phyloP scores from a whole-genome alignment of 495 filamentous ascomycete species.

The Xylaria grammica region DNA sequence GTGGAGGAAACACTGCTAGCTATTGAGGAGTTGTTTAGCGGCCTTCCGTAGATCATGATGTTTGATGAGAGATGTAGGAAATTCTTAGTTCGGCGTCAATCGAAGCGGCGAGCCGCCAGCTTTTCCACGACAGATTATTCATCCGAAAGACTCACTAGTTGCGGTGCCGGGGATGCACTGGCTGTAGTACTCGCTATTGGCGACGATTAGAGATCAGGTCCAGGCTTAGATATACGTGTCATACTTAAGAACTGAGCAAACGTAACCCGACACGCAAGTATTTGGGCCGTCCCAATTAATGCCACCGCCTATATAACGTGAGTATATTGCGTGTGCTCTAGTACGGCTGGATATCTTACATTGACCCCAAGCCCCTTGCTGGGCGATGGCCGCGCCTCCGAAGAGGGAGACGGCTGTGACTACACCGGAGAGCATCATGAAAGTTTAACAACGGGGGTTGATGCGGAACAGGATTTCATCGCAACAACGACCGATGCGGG shows the following conservation, averaged over 20 bases:
- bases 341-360: not conserved
- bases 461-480: not conserved
- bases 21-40: not conserved
- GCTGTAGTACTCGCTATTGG: constrained; percentile 21
- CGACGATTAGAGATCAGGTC: not conserved
- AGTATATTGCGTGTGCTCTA: not conserved
- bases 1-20: not conserved
- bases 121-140: no score
- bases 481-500: not conserved
- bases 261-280: constrained; percentile 21
- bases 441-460: not conserved
- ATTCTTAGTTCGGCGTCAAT: not conserved
- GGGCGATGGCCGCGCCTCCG: constrained; percentile 8
- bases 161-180: constrained; percentile 21
- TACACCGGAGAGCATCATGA: constrained; percentile 17
- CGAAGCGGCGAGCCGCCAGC: not conserved
- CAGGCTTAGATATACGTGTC: not conserved
- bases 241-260: constrained; percentile 20
- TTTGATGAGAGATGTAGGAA: not conserved
- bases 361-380: constrained; percentile 21
- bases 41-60: no score
- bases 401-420: not conserved
- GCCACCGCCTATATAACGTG: constrained; percentile 17
- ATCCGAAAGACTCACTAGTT: constrained; percentile 12
- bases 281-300: constrained; percentile 3